Evolutionary conservation across 208 protist genomes (phyloP).

Genomic region (Entamoeba invadens): DNA sequence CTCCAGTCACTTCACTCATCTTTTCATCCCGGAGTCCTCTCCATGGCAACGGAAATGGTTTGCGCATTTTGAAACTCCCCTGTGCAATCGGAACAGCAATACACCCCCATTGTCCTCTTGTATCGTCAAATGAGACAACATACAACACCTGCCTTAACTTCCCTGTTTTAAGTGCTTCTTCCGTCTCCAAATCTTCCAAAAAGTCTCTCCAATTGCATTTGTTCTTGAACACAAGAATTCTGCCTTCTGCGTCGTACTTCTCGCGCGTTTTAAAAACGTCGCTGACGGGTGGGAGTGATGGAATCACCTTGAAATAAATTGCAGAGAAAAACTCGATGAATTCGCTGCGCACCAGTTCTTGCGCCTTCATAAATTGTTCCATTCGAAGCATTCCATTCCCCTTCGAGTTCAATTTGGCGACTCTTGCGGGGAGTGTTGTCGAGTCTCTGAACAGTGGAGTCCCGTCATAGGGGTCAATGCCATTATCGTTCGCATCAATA

Average conservation of each 20-base stretch:
- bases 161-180: conserved; percentile 38
- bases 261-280: conserved; percentile 46
- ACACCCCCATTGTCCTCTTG: not conserved
- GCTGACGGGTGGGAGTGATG: conserved; percentile 59
- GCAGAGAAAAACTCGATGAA: conserved; percentile 62
- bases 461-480: conserved; percentile 52
- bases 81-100: not conserved
- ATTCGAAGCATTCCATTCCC: conserved; percentile 68
- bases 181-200: conserved; percentile 61
- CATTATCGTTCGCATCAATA: conserved; percentile 76
- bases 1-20: conserved; percentile 54
- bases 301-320: conserved; percentile 64
- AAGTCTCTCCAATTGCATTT: conserved; percentile 75
- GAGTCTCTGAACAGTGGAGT: conserved; percentile 50
- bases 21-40: conserved; percentile 68
- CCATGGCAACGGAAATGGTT: conserved; percentile 59
- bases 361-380: conserved; percentile 56
- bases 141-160: not conserved
- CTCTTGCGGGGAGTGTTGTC: conserved; percentile 55
- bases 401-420: conserved; percentile 56
- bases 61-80: conserved; percentile 52
- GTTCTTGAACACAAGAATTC: conserved; percentile 56
- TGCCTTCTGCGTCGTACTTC: conserved; percentile 48
- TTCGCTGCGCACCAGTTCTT: conserved; percentile 56
- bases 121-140: not conserved